Conservation (phyloP, 805 yeast genomes). For the Candida maltosa region DNA sequence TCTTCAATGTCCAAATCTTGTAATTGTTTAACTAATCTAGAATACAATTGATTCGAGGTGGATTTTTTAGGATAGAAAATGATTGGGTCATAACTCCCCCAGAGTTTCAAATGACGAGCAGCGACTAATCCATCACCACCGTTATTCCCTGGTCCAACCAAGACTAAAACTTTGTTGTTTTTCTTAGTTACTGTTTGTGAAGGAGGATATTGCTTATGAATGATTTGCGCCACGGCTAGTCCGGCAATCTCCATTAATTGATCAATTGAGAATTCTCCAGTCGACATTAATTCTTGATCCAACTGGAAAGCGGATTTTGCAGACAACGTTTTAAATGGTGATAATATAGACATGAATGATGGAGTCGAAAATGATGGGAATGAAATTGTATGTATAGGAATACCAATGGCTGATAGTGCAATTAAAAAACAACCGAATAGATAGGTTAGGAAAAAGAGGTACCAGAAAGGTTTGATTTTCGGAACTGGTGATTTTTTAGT, state of each 20-base stretch:
- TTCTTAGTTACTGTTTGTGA: slow-evolving; percentile 16
- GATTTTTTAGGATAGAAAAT: slow-evolving; percentile 74
- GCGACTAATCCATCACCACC: slow-evolving; percentile 98
- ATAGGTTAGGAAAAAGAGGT: no score
- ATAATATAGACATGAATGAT: neutral
- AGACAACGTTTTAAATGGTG: slow-evolving; percentile 26
- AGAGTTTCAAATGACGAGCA: slow-evolving; percentile 79
- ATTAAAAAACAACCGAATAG: no score
- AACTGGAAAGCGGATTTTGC: slow-evolving; percentile 65
- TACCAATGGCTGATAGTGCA: no score
- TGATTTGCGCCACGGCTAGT: slow-evolving; percentile 85
- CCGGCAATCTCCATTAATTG: slow-evolving; percentile 97
- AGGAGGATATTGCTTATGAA: slow-evolving; percentile 63
- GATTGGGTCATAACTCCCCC: slow-evolving; percentile 70
- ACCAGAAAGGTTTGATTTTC: no score
- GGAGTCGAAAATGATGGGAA: neutral
- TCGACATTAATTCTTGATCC: slow-evolving; percentile 84
- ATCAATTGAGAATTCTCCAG: slow-evolving; percentile 76
- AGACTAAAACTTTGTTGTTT: slow-evolving; percentile 48
- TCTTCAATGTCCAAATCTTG: slow-evolving; percentile 60
- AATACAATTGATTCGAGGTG: slow-evolving; percentile 54
- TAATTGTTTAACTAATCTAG: slow-evolving; percentile 64
- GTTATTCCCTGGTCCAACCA: slow-evolving; percentile 95
- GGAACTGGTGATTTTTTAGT: no score
- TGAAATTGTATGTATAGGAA: neutral